A percentile compares a stretch with the other conserved stretches of the same genome.
Conservation (phyloP, 805 yeast species). For the Ogataea nakhonphanomensis region DNA sequence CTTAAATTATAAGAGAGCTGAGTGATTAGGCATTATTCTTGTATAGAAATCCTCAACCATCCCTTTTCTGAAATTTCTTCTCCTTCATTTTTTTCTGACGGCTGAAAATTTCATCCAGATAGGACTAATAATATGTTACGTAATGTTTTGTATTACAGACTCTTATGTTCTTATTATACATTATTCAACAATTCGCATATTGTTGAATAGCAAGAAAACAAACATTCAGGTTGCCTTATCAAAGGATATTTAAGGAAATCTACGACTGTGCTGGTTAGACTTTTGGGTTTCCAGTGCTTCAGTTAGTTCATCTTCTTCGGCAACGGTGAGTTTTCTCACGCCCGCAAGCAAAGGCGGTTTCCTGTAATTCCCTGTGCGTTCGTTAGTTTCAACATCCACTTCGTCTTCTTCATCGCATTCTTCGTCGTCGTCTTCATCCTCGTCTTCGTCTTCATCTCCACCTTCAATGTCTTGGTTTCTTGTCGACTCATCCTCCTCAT, state of each 20-base stretch:
- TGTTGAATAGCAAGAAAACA: too few relatives aligned
- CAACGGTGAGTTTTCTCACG: constrained; percentile 28
- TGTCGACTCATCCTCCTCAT: constrained; percentile 21
- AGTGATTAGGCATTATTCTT: not conserved
- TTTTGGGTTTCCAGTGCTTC: constrained; percentile 11
- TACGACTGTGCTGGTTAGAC: too few relatives aligned
- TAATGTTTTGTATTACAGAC: not conserved
- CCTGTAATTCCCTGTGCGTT: constrained; percentile 25
- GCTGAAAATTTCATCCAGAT: constrained; percentile 3
- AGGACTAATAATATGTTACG: not conserved
- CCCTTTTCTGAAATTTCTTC: constrained; percentile 13
- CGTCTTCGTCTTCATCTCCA: constrained; percentile 45
- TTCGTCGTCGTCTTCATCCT: constrained; percentile 30
- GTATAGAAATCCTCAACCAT: constrained; percentile 7
- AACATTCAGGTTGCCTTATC: too few relatives aligned
- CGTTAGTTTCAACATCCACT: constrained; percentile 30
- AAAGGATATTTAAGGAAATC: too few relatives aligned
- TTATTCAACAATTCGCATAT: too few relatives aligned
- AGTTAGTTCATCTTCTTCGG: constrained; percentile 30
- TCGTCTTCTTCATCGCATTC: constrained; percentile 31
- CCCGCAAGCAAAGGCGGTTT: constrained; percentile 21
- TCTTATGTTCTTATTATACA: not conserved
- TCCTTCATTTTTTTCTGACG: constrained; percentile 5
- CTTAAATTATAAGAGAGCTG: not conserved
- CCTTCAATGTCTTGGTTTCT: constrained; percentile 18